Evolutionary conservation across 768 basidiomycete species (phyloP), one percentile per base, ranked within the genome.

Genomic region (Tricholoma terreum): DNA sequence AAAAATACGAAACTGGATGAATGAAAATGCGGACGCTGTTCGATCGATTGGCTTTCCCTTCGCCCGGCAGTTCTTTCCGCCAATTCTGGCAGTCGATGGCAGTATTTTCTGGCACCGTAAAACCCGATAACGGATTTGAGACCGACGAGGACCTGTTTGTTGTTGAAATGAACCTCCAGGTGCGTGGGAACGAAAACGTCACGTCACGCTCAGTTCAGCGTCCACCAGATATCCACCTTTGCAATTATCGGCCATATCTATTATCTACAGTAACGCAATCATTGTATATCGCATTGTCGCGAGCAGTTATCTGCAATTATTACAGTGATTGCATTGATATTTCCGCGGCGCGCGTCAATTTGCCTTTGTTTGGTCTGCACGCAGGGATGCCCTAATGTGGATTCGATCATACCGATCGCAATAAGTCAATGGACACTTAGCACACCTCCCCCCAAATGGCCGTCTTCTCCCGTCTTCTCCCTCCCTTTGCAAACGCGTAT

Each of bases 401-500:
- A 27, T 6, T 27, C 24, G 24, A 27, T 27, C 24, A 27, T 27
- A 27, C 24, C 24, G 6, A n/a, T n/a, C n/a, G n/a, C n/a, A n/a
- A n/a, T n/a, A n/a, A n/a, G n/a, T n/a, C n/a, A n/a, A n/a, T n/a
- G n/a, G n/a, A n/a, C n/a, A n/a, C n/a, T n/a, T n/a, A n/a, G n/a
- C n/a, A 2, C 24, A 27, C 6, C 24, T 27, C 24, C 3, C 24
- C 3, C 24, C 2, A 27, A 27, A 82, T 83, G 80, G 59, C 77
- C 4, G 70, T 81, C 3, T 80, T 84, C 59, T 84, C 84, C 12
- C 77, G 75, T 36, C 74, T 86, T n/a, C 53, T 83, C 1, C 84
- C 83, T 7, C 65, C 75, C 3, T 63, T 79, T 5, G 71, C 69
- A 6, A 79, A 75, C 55, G 80, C 84, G 11, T 85, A 79, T 62